phyloP scores from a whole-genome alignment of 108 stramenopile genomes.

The Cyclotella kingstonii region DNA sequence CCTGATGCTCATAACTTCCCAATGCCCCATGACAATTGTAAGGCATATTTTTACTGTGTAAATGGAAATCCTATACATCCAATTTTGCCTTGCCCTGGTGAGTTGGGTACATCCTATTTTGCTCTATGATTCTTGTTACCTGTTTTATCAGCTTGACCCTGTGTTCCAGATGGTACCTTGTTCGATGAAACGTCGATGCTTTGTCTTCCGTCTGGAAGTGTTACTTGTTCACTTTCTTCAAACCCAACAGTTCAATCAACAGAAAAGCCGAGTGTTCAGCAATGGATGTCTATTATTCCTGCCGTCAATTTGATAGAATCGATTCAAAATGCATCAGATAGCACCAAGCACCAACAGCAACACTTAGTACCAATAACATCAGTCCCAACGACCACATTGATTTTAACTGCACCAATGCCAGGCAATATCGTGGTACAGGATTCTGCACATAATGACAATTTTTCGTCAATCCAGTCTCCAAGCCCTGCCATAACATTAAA shows the following conservation, averaged over 20 bases:
- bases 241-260: background rate
- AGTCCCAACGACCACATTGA: background rate
- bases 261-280: background rate
- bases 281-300: background rate
- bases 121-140: background rate
- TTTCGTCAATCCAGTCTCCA: no score
- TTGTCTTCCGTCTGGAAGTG: background rate
- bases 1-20: background rate
- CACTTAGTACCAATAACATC: no score
- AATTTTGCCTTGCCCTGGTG: background rate
- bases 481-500: background rate
- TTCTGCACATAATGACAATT: no score
- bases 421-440: no score
- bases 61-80: constrained; percentile 10
- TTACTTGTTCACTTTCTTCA: background rate
- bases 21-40: background rate
- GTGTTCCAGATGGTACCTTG: constrained; percentile 2
- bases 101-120: background rate
- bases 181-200: constrained; percentile 6
- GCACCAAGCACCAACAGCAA: no score
- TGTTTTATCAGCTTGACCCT: background rate
- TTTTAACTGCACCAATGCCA: no score
- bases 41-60: constrained; percentile 1
- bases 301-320: background rate
- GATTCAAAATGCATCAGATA: background rate